Evolutionary conservation across 257 asterid genomes (phyloP).

Genomic region (Handroanthus guayacan): DNA sequence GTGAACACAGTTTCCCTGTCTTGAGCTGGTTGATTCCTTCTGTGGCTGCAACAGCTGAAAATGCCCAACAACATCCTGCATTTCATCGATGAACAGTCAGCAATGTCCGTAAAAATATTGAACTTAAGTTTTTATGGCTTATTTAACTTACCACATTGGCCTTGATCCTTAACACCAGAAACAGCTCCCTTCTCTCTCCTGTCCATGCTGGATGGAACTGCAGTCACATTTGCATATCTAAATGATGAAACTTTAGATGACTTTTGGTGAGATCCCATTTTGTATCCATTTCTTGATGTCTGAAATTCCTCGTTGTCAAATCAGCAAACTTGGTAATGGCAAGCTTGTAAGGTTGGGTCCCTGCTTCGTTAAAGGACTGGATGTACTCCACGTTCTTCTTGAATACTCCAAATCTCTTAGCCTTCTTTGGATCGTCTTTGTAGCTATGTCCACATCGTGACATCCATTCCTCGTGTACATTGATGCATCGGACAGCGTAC

Average conservation of each 20-base stretch:
- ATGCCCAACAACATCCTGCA: slow-evolving; percentile 5
- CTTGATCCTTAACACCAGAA: slow-evolving; percentile 45
- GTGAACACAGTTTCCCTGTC: background rate
- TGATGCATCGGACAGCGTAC: background rate
- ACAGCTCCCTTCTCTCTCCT: slow-evolving; percentile 48
- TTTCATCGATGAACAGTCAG: background rate
- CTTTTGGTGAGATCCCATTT: background rate
- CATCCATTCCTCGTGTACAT: background rate
- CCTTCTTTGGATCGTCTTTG: background rate
- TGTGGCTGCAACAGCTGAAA: slow-evolving; percentile 7
- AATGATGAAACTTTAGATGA: background rate
- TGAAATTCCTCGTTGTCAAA: slow-evolving; percentile 38
- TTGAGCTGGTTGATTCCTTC: slow-evolving; percentile 6
- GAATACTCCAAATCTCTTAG: background rate
- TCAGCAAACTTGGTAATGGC: slow-evolving; percentile 38
- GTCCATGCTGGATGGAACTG: slow-evolving; percentile 41
- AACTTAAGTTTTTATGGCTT: background rate
- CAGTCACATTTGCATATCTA: slow-evolving; percentile 32
- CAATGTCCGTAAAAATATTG: no score
- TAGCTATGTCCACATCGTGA: background rate
- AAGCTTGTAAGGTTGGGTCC: slow-evolving; percentile 23
- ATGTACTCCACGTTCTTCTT: slow-evolving; percentile 35
- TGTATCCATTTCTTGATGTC: slow-evolving; percentile 17
- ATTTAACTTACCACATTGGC: slow-evolving; percentile 43
- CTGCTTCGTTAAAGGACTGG: slow-evolving; percentile 33